Base-by-base conservation (phyloP, 164 flowering plant genomes). In the Stephania cephalantha region DNA sequence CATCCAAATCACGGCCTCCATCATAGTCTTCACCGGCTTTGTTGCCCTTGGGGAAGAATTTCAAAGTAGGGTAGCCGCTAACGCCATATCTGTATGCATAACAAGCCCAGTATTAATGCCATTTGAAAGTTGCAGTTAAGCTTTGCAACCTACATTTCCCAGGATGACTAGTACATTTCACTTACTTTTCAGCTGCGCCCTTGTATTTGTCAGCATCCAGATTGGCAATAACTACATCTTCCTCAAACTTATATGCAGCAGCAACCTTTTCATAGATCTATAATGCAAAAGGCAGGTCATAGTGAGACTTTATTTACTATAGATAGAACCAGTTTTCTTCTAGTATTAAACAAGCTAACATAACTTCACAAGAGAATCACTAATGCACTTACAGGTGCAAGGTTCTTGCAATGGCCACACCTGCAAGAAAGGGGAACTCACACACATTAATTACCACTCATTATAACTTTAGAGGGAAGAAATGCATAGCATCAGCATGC, bases 381-480 rank as follows among this genome's bases (percentile, higher is more conserved):
- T 25, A 11, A 46, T 44, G 61, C 30, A 85, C 97, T 87, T 84
- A 96, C 98, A 75, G 98, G 97, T 84, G 98, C 99, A 82, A 96
- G 97, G 79, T 72, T 80, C 81, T 96, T 90, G 91, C 99, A 96
- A 75, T 94, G 98, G 65, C 99, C 99, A 81, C 99, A 92, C 98
- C 99, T 95, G 85, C 61, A 76, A 69, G 76, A 76, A 22, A 13
- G 50, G 46, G 70, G 50, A 9, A 55, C 20, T 55, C 18, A 15
- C 18, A 58, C 64, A 58, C 13, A 15, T 48, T 50, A 18, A 18
- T 15, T 58, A 58, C 7, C 7, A 15, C 20, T 0, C 13, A 15
- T 15, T 9, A 68, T 4, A 11, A 65, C 46, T 17, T 42, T 35
- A 68, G 48, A 8, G 44, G 20, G 44, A 68, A 42, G n/a, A 45